phyloP scores from a whole-genome alignment of 129 eudicot species.

The Pulicaria dysenterica region DNA sequence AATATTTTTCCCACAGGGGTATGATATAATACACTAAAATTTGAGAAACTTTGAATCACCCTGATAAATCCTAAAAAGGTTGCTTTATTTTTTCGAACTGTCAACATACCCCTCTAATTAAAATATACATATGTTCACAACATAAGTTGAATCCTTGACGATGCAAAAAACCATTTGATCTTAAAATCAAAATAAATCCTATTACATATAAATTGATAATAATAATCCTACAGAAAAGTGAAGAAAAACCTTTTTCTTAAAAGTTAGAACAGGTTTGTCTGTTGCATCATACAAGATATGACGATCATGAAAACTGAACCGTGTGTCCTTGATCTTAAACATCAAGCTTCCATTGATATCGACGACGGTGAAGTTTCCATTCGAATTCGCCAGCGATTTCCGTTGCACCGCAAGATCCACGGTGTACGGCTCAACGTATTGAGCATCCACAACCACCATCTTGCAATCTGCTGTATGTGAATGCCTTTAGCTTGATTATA shows the following conservation, averaged over 20 bases:
- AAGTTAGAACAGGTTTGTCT: constrained; percentile 45
- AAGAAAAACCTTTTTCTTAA: constrained; percentile 47
- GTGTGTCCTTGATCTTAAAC: constrained; percentile 48
- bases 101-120: no score
- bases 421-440: constrained; percentile 40
- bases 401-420: constrained; percentile 40
- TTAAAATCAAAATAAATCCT: no score
- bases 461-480: not conserved
- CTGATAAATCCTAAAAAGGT: no score
- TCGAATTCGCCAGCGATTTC: constrained; percentile 33
- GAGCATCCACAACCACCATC: constrained; percentile 47
- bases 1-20: no score
- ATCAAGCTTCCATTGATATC: constrained; percentile 47
- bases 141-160: no score
- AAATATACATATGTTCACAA: no score
- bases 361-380: constrained; percentile 38
- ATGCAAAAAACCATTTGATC: no score
- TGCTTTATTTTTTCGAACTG: no score
- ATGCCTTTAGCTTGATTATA: not conserved
- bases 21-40: no score
- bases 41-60: no score
- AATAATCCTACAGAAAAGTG: not conserved
- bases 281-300: constrained; percentile 52
- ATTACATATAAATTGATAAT: not conserved
- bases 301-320: constrained; percentile 43